Conservation (phyloP, 2,329 filamentous ascomycete genomes). For the Aspergillus eucalypticola region DNA sequence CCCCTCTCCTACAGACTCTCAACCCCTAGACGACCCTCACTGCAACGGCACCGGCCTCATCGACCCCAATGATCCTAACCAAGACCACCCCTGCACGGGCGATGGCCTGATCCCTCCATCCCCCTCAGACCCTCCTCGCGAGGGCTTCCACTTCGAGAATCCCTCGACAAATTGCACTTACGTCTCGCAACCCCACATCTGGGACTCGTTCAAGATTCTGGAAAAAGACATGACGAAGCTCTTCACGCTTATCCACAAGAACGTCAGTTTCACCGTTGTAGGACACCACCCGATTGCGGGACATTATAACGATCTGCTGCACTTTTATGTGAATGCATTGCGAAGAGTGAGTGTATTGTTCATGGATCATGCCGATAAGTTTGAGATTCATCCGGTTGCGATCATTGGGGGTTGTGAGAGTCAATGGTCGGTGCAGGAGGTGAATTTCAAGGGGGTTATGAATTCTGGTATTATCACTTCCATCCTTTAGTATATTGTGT, state of each 20-base stretch:
- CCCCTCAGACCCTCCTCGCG: slow-evolving; percentile 14
- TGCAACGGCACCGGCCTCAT: slow-evolving; percentile 31
- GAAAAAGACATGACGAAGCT: slow-evolving; percentile 35
- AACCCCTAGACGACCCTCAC: slow-evolving; percentile 19
- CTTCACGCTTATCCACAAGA: slow-evolving; percentile 35
- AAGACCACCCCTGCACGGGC: slow-evolving; percentile 24
- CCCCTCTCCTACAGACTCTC: background rate
- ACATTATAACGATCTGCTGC: slow-evolving; percentile 33
- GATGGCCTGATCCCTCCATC: slow-evolving; percentile 29
- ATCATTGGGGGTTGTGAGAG: slow-evolving; percentile 37
- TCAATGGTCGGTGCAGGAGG: slow-evolving; percentile 36
- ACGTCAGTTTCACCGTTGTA: slow-evolving; percentile 35
- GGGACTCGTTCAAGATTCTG: slow-evolving; percentile 34
- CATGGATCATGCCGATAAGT: slow-evolving; percentile 31
- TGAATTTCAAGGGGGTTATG: slow-evolving; percentile 33
- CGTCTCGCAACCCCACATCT: slow-evolving; percentile 35
- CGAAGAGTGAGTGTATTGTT: slow-evolving; percentile 31
- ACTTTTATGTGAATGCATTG: slow-evolving; percentile 38
- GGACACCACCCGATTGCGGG: slow-evolving; percentile 37
- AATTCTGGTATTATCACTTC: slow-evolving; percentile 30
- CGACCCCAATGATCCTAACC: slow-evolving; percentile 22
- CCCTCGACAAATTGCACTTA: slow-evolving; percentile 34
- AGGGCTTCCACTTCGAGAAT: slow-evolving; percentile 36
- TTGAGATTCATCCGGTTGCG: slow-evolving; percentile 31
- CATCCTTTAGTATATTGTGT: background rate